These are phyloP conservation scores for Mrakia gelida DNA, from an alignment of 768 basidiomycete genomes.

Conservation along the genomic window DNA sequence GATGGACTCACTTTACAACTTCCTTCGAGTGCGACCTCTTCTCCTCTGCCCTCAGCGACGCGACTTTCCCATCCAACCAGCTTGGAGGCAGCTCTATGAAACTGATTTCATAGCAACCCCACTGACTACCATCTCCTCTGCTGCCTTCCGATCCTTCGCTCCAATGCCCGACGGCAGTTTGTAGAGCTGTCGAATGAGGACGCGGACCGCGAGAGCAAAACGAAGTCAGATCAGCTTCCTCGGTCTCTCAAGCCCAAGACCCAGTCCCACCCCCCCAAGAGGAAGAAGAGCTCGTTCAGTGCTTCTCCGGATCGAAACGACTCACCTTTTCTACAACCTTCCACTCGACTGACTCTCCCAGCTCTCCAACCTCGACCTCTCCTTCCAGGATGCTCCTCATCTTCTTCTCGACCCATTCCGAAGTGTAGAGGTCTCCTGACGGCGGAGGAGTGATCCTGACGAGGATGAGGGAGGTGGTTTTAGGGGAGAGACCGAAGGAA, in stretches of 20 bases:
- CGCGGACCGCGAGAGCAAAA: not conserved
- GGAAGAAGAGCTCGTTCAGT: too few relatives aligned
- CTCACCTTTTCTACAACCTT: conserved; percentile 65
- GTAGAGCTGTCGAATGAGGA: conserved; percentile 17
- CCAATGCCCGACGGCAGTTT: conserved; percentile 15
- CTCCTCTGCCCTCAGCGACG: too few relatives aligned
- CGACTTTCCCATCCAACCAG: too few relatives aligned
- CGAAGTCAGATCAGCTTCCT: too few relatives aligned
- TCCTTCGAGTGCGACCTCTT: too few relatives aligned
- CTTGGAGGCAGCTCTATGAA: not conserved
- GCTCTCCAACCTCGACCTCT: conserved; percentile 23
- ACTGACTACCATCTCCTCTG: conserved; percentile 27
- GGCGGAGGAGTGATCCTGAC: conserved; percentile 54
- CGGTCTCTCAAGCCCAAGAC: too few relatives aligned
- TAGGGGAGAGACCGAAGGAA: conserved; percentile 75
- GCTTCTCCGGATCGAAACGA: too few relatives aligned
- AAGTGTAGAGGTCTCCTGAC: not conserved
- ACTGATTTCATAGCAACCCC: conserved; percentile 29
- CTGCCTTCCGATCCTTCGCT: conserved; percentile 8
- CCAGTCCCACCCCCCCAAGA: too few relatives aligned
- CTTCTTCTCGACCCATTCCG: not conserved
- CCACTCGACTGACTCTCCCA: conserved; percentile 64
- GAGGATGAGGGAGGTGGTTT: conserved; percentile 62
- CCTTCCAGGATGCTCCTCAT: conserved; percentile 28
- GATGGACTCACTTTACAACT: not conserved